Conservation (phyloP, 352 stramenopile species). For the Phytophthora pinifolia region DNA sequence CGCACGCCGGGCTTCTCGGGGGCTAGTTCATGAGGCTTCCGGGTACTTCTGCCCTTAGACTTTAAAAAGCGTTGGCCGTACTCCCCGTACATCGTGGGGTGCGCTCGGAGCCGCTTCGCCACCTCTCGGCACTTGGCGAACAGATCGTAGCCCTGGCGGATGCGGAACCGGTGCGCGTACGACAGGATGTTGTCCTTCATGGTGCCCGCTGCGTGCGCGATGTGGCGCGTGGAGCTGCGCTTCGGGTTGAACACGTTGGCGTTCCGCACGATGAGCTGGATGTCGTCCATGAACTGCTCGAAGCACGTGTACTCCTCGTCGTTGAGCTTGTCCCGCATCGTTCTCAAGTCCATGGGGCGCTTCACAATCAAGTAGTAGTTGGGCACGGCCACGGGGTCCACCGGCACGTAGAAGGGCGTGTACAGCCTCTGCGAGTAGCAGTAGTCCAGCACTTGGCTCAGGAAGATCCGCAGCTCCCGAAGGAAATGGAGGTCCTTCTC, state of each 20-base stretch:
- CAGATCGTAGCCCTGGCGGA: constrained; percentile 87
- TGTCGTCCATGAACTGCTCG: constrained; percentile 86
- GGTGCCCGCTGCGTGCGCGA: constrained; percentile 74
- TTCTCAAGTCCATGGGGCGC: constrained; percentile 85
- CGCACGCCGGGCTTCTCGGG: constrained; percentile 28
- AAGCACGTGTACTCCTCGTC: constrained; percentile 89
- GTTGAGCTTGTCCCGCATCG: constrained; percentile 90
- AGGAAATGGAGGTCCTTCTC: constrained; percentile 84
- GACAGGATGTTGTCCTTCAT: constrained; percentile 92
- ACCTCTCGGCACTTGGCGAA: constrained; percentile 86
- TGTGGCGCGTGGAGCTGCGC: constrained; percentile 65
- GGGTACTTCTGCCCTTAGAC: constrained; percentile 11
- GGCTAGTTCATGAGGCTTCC: constrained; percentile 7
- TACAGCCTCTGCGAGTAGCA: constrained; percentile 71
- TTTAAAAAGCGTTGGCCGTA: constrained; percentile 30
- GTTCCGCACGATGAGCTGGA: constrained; percentile 88
- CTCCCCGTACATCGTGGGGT: constrained; percentile 47
- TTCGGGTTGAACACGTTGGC: constrained; percentile 91
- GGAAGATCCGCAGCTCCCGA: constrained; percentile 88
- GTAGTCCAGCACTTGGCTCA: constrained; percentile 84
- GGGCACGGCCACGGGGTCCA: constrained; percentile 77
- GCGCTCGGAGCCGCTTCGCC: constrained; percentile 57
- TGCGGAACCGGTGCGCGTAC: constrained; percentile 86
- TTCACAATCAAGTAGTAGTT: constrained; percentile 91
- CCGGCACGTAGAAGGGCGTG: constrained; percentile 66